A percentile compares a stretch with the other conserved stretches of the same genome.
Evolutionary conservation across 768 basidiomycete genomes (phyloP).

Genomic region (Basidioascus undulatus): DNA sequence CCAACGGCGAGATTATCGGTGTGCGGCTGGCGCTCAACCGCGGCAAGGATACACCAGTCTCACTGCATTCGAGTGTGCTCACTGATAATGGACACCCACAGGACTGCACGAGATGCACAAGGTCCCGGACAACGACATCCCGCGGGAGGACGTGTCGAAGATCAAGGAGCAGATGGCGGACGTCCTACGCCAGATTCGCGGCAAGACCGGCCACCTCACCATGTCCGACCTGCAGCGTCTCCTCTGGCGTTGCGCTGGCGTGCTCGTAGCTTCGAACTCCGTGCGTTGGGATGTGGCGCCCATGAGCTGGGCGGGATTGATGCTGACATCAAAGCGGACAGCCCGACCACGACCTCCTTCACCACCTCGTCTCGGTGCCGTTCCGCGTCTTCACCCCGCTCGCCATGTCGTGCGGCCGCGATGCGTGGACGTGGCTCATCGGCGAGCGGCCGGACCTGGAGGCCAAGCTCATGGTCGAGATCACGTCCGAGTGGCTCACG

Average conservation of each 20-base stretch:
- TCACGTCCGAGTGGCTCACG: slow-evolving; percentile 64
- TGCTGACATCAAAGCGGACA: slow-evolving; percentile 16
- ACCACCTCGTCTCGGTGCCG: slow-evolving; percentile 65
- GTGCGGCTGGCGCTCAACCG: slow-evolving; percentile 39
- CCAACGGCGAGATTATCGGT: slow-evolving; percentile 62
- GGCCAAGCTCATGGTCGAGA: slow-evolving; percentile 58
- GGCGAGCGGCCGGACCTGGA: slow-evolving; percentile 62
- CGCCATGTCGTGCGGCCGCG: slow-evolving; percentile 63
- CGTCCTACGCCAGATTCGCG: slow-evolving; percentile 40
- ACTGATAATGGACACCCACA: no score
- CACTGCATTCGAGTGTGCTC: no score
- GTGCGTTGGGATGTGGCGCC: slow-evolving; percentile 18
- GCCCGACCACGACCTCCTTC: slow-evolving; percentile 66
- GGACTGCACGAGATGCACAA: slow-evolving; percentile 37
- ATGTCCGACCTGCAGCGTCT: slow-evolving; percentile 64
- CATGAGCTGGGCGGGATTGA: neutral
- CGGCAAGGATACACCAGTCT: no score
- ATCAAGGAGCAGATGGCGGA: slow-evolving; percentile 43
- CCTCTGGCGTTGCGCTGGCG: slow-evolving; percentile 64
- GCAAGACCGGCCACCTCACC: slow-evolving; percentile 45
- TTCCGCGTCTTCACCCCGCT: slow-evolving; percentile 72
- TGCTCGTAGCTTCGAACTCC: slow-evolving; percentile 41
- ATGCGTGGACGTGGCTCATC: slow-evolving; percentile 92
- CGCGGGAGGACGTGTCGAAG: slow-evolving; percentile 34
- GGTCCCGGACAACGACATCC: slow-evolving; percentile 33